Conservation (phyloP, 495 filamentous ascomycete species). For the Hyaloscypha variabilis region DNA sequence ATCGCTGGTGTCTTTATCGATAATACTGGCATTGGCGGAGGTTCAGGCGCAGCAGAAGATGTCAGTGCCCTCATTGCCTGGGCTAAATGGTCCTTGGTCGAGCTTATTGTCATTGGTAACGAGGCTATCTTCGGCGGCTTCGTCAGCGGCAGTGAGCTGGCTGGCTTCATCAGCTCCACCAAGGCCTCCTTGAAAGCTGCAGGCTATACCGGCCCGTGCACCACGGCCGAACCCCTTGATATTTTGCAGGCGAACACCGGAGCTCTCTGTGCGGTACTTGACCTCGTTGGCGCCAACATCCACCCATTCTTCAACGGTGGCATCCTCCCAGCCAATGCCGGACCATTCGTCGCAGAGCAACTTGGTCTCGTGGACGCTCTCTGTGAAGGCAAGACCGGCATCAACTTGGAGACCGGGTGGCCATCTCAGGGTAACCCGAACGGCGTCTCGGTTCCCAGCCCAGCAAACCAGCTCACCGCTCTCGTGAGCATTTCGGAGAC, state of each 20-base stretch:
- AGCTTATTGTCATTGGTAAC: constrained; percentile 86
- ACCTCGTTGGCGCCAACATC: constrained; percentile 81
- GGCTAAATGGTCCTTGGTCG: constrained; percentile 74
- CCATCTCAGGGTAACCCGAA: constrained; percentile 70
- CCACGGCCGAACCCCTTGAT: constrained; percentile 84
- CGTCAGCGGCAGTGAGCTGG: constrained; percentile 62
- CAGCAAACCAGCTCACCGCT: constrained; percentile 67
- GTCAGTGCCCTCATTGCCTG: constrained; percentile 71
- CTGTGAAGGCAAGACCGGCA: constrained; percentile 66
- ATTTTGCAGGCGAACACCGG: constrained; percentile 59
- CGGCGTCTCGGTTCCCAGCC: constrained; percentile 71
- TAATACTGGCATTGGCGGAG: constrained; percentile 54
- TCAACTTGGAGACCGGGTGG: constrained; percentile 93
- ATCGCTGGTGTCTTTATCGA: constrained; percentile 88
- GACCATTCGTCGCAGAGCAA: constrained; percentile 70
- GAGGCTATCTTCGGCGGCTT: constrained; percentile 78
- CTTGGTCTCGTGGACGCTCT: constrained; percentile 63
- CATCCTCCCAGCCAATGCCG: constrained; percentile 63
- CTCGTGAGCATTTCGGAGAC: constrained; percentile 62
- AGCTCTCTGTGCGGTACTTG: constrained; percentile 70
- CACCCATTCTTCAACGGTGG: constrained; percentile 91
- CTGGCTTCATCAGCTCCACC: constrained; percentile 62
- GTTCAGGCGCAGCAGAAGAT: constrained; percentile 56
- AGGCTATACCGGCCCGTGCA: constrained; percentile 76
- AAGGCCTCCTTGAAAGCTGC: constrained; percentile 50